A percentile compares a stretch with the other conserved stretches of the same genome.
phyloP scores from a whole-genome alignment of 148 eudicot genomes.

The Rhododendron mucronatum region DNA sequence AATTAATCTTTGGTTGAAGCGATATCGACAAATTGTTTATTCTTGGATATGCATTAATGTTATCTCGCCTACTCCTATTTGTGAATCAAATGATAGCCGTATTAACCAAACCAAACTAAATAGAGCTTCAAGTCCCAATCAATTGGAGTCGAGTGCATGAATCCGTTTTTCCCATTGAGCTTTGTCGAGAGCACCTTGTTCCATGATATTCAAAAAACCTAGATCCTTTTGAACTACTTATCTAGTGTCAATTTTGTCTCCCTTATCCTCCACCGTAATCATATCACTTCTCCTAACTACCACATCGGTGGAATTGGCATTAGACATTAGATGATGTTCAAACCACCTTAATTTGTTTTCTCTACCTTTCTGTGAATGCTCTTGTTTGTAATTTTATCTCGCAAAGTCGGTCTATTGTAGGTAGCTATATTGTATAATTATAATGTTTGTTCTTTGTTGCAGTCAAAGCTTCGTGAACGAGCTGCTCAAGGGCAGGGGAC shows the following conservation, averaged over 20 bases:
- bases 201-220: not conserved
- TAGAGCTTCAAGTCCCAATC: not conserved
- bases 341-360: not conserved
- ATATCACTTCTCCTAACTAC: not conserved
- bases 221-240: not conserved
- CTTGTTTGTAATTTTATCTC: not conserved
- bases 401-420: not conserved
- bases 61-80: not conserved
- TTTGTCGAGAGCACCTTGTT: not conserved
- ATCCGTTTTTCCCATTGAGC: not conserved
- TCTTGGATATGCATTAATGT: not conserved
- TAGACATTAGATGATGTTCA: not conserved
- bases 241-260: not conserved
- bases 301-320: not conserved
- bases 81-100: not conserved
- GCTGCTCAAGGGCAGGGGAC: constrained; percentile 16
- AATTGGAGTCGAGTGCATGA: not conserved
- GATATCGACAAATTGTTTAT: not conserved
- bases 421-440: not conserved
- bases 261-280: not conserved
- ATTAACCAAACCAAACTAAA: not conserved
- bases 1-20: not conserved
- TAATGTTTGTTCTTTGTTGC: constrained; percentile 3
- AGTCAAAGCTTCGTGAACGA: constrained; percentile 29
- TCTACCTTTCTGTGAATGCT: not conserved